Conservation (phyloP, 2,329 filamentous ascomycete genomes). For the Volutella citrinella region DNA sequence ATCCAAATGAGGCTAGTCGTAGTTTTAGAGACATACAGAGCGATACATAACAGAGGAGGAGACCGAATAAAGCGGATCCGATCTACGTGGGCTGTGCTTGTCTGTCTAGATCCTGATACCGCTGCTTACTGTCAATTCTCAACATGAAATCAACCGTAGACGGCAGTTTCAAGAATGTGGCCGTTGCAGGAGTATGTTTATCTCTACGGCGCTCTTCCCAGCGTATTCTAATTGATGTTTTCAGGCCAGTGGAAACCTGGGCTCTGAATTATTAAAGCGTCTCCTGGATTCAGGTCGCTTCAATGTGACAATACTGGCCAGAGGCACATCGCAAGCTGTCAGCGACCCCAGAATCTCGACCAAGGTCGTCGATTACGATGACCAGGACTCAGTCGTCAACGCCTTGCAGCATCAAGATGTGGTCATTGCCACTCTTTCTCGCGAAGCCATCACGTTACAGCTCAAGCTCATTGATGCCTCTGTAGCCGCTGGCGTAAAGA, state of each 20-base stretch:
- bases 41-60: no score
- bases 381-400: neutral
- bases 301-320: neutral
- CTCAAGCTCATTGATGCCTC: conserved; percentile 2
- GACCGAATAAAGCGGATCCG: no score
- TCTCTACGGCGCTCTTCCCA: neutral
- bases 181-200: neutral
- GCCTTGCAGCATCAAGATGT: neutral
- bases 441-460: neutral
- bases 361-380: neutral
- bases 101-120: no score
- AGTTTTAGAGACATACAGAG: no score
- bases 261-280: neutral
- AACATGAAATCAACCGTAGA: neutral
- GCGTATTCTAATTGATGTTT: neutral
- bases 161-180: neutral
- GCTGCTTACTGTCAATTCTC: no score
- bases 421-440: neutral
- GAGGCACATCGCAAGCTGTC: neutral
- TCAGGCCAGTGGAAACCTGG: neutral
- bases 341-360: no score
- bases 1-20: no score
- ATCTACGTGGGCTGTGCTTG: no score
- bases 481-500: neutral
- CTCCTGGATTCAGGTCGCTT: neutral